Base-by-base conservation (phyloP, 225 moss, liverwort and hornwort genomes). In the Neckera pumila region DNA sequence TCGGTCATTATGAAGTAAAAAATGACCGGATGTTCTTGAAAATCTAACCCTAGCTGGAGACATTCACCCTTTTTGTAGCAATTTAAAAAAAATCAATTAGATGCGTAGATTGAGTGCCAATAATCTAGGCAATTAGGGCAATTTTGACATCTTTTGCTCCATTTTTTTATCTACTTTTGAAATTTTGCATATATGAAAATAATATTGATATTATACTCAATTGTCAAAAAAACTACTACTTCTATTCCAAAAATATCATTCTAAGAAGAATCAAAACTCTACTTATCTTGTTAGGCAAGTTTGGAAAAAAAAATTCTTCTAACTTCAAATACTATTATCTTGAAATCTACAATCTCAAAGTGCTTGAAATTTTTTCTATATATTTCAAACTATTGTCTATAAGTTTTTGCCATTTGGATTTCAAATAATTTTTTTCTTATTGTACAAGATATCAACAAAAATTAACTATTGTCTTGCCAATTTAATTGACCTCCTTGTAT, bases 71-170 rank as follows among this genome's bases (percentile, higher is more conserved):
- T 2, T 47, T 74, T 1, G 2, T 4, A 45, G 2, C 2, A 6
- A 6, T 47, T 17, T 3, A 1, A 18, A 47, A 11, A 9, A 9
- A 17, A 18, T 2, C 0, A 3, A 47, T 49, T 2, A 49, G 1
- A 49, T 74, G 74, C 17, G 0, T 74, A 18, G 3, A 47, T 74
- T 7, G 19, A 47, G 30, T 74, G 45, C 28, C 45, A 73, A 45
- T 73, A 25, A 10, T 74, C 6, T 12, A 30, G 7, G 19, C 11
- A 47, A 74, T 49, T 31, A 1, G 2, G 0, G 7, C 1, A 19
- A 49, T 49, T 47, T 74, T 49, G 47, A 49, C 7, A 30, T 19
- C 31, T 74, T 49, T 74, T 74, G 19, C 31, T 74, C 18, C 49
- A 47, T 47, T 74, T 49, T 49, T 0, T 47, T 18, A 74, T 30